Evolutionary conservation across 768 basidiomycete genomes (phyloP).

Genomic region (Russula brevipes): DNA sequence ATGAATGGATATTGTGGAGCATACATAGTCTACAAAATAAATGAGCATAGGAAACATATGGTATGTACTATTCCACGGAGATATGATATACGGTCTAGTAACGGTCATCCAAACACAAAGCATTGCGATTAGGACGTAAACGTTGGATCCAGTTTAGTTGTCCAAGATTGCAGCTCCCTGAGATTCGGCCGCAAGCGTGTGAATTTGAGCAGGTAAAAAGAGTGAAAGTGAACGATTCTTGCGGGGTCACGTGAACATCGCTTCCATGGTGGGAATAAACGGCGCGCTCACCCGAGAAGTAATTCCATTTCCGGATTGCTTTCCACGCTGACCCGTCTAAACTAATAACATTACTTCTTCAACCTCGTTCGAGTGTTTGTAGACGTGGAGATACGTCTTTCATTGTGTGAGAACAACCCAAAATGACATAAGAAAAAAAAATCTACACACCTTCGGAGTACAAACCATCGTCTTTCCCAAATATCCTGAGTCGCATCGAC

Average conservation of each 20-base stretch:
- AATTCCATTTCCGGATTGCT: slow-evolving; percentile 81
- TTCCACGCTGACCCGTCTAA: slow-evolving; percentile 78
- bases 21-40: slow-evolving; percentile 26
- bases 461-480: slow-evolving; percentile 86
- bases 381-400: slow-evolving; percentile 84
- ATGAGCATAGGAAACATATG: slow-evolving; percentile 23
- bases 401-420: not conserved
- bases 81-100: slow-evolving; percentile 22
- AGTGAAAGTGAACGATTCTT: slow-evolving; percentile 84
- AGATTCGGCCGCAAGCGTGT: slow-evolving; percentile 71
- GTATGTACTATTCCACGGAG: slow-evolving; percentile 20
- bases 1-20: slow-evolving; percentile 19
- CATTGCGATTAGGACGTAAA: slow-evolving; percentile 19
- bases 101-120: slow-evolving; percentile 5
- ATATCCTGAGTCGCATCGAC: slow-evolving; percentile 70
- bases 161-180: slow-evolving; percentile 86
- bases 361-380: slow-evolving; percentile 75
- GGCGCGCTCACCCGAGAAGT: slow-evolving; percentile 57
- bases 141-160: slow-evolving; percentile 79
- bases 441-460: slow-evolving; percentile 63
- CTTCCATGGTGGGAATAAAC: not conserved
- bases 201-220: slow-evolving; percentile 91
- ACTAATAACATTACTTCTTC: slow-evolving; percentile 81
- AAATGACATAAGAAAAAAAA: not conserved
- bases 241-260: not conserved